Evolutionary conservation across 108 stramenopile genomes (phyloP), one percentile per base, ranked within the genome.

Genomic region (Schizochytrium sp.): DNA sequence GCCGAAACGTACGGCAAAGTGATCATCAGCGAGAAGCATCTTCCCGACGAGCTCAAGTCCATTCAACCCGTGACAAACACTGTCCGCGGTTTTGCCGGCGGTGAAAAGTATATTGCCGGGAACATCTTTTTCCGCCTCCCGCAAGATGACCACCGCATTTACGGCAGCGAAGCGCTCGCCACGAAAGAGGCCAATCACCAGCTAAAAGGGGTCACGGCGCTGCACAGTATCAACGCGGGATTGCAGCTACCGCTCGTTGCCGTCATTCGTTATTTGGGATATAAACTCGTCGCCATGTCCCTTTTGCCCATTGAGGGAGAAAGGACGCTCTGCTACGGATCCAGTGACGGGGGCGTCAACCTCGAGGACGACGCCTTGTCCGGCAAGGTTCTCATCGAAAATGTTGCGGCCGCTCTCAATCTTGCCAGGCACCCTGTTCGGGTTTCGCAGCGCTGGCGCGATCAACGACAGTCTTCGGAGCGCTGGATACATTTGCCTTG

Each of bases 251-350:
- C 76, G 6, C 28, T 83, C 43, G 48, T 83, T 34, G 76, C 76
- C 0, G 76, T 83, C 0, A 83, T 83, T 23, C 45, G 51, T 16
- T 83, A 83, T 23, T 23, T 47, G 19, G 76, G 76, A 43, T 83
- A 83, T 45, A 83, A 83, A 23, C 76, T 83, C 76, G 76, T 83
- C n/a, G 76, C 76, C 48, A 83, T 83, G 76, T 83, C 76, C 4
- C 48, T 83, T 6, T 23, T 83, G 6, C 76, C 76, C 45, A 83
- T 83, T 1, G 25, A 83, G 28, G 76, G 76, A 12, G 45, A 47
- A 23, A 25, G 16, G 2, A 83, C 76, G 28, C 51, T 83, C 45
- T 83, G 76, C 76, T 83, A 83, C 28, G 76, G 76, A 12, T 83
- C 76, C 48, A 53, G 51, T 3, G 51, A 83, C 51, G 76, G 76